These are phyloP conservation scores for Oryza officinalis DNA, from an alignment of 176 grass and related monocot species.

Conservation along the genomic window DNA sequence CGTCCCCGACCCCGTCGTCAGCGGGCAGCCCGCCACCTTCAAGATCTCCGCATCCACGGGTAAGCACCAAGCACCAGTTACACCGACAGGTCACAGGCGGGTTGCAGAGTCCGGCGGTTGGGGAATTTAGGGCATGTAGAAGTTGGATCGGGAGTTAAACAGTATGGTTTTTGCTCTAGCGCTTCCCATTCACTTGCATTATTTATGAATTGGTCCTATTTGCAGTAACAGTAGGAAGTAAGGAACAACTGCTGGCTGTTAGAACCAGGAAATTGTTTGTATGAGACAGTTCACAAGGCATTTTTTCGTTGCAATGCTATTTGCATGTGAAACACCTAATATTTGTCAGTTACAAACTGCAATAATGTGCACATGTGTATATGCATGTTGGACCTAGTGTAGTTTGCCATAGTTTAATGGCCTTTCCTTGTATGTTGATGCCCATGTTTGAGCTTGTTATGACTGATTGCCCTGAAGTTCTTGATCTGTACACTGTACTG, in stretches of 20 bases:
- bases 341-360: not conserved
- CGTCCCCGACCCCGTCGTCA: constrained; percentile 56
- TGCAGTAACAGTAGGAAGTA: not conserved
- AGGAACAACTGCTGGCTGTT: not conserved
- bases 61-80: constrained; percentile 30
- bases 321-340: not conserved
- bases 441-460: not conserved
- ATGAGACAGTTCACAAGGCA: not conserved
- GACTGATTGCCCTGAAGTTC: not conserved
- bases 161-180: not conserved
- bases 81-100: too few relatives aligned
- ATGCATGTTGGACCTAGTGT: not conserved
- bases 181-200: not conserved
- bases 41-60: constrained; percentile 78
- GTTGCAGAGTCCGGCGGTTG: not conserved
- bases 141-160: not conserved
- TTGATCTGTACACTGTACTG: not conserved
- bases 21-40: constrained; percentile 68
- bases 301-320: not conserved
- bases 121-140: not conserved
- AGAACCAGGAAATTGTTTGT: not conserved
- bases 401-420: not conserved
- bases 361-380: not conserved
- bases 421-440: not conserved
- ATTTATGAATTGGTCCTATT: not conserved